Evolutionary conservation across 352 stramenopile species (phyloP), one percentile per base, ranked within the genome.

Genomic region (Hyaloperonospora brassicae): DNA sequence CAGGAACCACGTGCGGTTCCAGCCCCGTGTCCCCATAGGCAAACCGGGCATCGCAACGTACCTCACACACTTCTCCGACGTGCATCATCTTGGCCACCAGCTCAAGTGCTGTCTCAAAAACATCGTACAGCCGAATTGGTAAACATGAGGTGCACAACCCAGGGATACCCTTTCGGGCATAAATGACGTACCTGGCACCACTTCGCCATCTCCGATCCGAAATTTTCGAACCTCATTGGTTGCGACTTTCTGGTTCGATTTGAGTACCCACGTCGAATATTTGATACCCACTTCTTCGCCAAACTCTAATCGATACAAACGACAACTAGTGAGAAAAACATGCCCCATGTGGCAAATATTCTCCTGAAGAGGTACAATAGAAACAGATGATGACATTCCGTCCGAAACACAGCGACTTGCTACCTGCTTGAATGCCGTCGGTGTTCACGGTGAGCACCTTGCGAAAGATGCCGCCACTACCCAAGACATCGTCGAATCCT

Each of bases 391-490:
- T 44, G 27, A 47, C 22, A 38, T 5, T 12, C 10, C 2, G 36
- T 42, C 11, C 14, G 14, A 45, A 1, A 8, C 21, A 40, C 1
- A 50, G 55, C 36, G 53, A 2, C 5, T 25, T 14, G 13, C 45
- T 66, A 89, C 79, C 79, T 61, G 76, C 71, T 62, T 87, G 74
- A 17, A 66, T 74, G 47, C 80, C 80, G 25, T 91, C 80, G 12
- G 63, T 34, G 47, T 79, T 83, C 4, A 61, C 41, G 30, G 44
- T 70, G 35, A 89, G 39, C 50, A 79, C 65, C 59, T 84, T 85
- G 59, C 79, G 80, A 60, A 86, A 86, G 59, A 92, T 87, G 50
- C 79, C 82, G 47, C 82, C 79, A 47, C 75, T 92, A 61, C 82
- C 77, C 59, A 92, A 59, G 13, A 92, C 53, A 63, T 92, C 82